Base-by-base conservation (phyloP, 2,329 filamentous ascomycete species). In the Pseudocercospora fuligena region DNA sequence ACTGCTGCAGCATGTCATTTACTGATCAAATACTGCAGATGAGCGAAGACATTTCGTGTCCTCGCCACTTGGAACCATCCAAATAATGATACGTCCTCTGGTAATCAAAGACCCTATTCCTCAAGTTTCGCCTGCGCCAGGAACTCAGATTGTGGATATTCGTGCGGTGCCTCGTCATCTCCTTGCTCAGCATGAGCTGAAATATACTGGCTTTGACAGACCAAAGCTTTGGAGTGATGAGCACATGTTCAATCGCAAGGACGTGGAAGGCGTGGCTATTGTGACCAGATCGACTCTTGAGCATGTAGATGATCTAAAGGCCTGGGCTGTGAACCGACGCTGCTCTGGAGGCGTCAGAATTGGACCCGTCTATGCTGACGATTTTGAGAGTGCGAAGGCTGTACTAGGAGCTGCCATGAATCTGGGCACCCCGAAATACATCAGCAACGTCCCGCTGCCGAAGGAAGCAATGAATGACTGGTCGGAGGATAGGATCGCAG, bases 291-390 rank as follows among this genome's bases (percentile, higher is more conserved):
- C 66, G 19, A 29, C 51, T 19, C 66, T 68, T 31, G 33, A 36
- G 12, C 58, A 63, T 3, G 25, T 68, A 5, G 66, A 69, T 6
- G 60, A 72, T 5, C 63, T 78, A 3, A 64, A 63, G 6, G 76
- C 75, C n/a, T 77, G 73, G 70, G 65, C 77, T 8, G 60, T 79
- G 3, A 74, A 76, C 14, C 75, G 79, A 3, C 71, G 70, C 3
- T 78, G 73, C 49, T 70, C 75, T 25, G 60, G 74, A 16, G 78
- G 79, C 2, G 73, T 74, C 53, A 71, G 78, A 1, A 68, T 80
- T 59, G 79, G 79, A 0, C 79, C 79, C 6, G 61, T 81, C 8
- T 80, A 79, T 61, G 79, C 78, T 6, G 66, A 70, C 7, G 73
- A 72, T 21, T 58, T 68, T 27, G 36, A 67, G 1, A 67, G 73